phyloP scores from a whole-genome alignment of 495 filamentous ascomycete species.

The Chaetomium fimeti region DNA sequence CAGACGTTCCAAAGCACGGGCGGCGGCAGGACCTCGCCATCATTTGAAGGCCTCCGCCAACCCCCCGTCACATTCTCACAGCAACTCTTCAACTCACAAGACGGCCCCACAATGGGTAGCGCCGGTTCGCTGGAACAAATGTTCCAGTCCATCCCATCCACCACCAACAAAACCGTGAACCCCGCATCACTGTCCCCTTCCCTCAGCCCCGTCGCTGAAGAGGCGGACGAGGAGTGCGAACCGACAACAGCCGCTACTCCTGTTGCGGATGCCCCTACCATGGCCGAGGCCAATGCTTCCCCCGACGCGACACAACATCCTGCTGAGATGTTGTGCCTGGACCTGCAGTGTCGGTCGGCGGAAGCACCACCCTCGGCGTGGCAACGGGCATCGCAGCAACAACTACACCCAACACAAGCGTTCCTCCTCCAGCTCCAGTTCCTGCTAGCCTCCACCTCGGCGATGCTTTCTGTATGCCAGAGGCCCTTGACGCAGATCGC shows the following conservation, averaged over 20 bases:
- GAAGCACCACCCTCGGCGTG: constrained; percentile 55
- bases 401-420: constrained; percentile 53
- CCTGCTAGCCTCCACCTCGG: constrained; percentile 65
- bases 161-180: constrained; percentile 49
- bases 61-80: constrained; percentile 53
- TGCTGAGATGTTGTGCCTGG: constrained; percentile 97
- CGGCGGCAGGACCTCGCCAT: constrained; percentile 31
- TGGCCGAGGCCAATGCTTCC: constrained; percentile 53
- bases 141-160: constrained; percentile 33
- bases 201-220: constrained; percentile 48
- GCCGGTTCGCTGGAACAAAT: constrained; percentile 39
- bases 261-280: constrained; percentile 33
- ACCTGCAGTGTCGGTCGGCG: constrained; percentile 98
- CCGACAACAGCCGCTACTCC: constrained; percentile 25
- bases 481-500: constrained; percentile 61
- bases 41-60: constrained; percentile 40
- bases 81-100: constrained; percentile 50
- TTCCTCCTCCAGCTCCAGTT: constrained; percentile 60
- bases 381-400: constrained; percentile 56
- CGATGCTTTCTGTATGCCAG: constrained; percentile 62
- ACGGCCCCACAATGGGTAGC: constrained; percentile 31
- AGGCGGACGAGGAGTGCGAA: constrained; percentile 27
- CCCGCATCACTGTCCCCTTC: constrained; percentile 55
- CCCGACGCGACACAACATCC: constrained; percentile 99
- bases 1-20: constrained; percentile 60